Evolutionary conservation across 805 yeast species (phyloP).

Genomic region (Suhomyces prunicola): DNA sequence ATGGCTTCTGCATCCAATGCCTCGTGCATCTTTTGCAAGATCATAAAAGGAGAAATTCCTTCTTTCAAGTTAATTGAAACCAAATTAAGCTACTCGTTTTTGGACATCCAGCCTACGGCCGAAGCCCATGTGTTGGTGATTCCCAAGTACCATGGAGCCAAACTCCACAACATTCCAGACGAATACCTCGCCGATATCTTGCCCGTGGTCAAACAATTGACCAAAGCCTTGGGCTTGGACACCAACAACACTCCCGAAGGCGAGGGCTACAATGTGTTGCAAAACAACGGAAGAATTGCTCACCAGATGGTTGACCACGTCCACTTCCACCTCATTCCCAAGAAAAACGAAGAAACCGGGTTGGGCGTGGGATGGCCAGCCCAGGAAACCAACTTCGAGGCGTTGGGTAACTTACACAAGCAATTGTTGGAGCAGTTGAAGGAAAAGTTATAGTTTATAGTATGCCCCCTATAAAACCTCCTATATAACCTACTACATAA

Average conservation of each 20-base stretch:
- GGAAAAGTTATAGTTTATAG: slow-evolving; percentile 13
- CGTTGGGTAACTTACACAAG: slow-evolving; percentile 65
- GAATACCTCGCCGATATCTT: slow-evolving; percentile 82
- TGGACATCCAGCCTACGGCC: slow-evolving; percentile 91
- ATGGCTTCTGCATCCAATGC: slow-evolving; percentile 40
- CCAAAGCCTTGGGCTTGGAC: slow-evolving; percentile 65
- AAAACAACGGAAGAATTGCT: slow-evolving; percentile 92
- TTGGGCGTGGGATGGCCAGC: slow-evolving; percentile 95
- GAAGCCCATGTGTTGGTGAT: slow-evolving; percentile 86
- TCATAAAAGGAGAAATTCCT: slow-evolving; percentile 94
- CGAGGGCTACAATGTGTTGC: slow-evolving; percentile 81
- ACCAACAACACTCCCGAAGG: slow-evolving; percentile 61
- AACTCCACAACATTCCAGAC: slow-evolving; percentile 88
- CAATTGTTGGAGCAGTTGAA: slow-evolving; percentile 38
- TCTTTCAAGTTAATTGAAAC: slow-evolving; percentile 88
- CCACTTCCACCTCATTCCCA: slow-evolving; percentile 95
- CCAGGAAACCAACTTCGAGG: slow-evolving; percentile 68
- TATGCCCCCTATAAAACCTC: slow-evolving; percentile 47
- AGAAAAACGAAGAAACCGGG: slow-evolving; percentile 69
- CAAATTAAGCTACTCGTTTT: slow-evolving; percentile 72
- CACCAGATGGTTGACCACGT: slow-evolving; percentile 96
- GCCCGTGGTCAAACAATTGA: slow-evolving; percentile 85
- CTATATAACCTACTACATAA: slow-evolving; percentile 41
- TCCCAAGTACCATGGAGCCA: slow-evolving; percentile 93
- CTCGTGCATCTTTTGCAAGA: slow-evolving; percentile 87